Evolutionary conservation across 495 filamentous ascomycete genomes (phyloP).

Genomic region (Neohortaea acidophila): DNA sequence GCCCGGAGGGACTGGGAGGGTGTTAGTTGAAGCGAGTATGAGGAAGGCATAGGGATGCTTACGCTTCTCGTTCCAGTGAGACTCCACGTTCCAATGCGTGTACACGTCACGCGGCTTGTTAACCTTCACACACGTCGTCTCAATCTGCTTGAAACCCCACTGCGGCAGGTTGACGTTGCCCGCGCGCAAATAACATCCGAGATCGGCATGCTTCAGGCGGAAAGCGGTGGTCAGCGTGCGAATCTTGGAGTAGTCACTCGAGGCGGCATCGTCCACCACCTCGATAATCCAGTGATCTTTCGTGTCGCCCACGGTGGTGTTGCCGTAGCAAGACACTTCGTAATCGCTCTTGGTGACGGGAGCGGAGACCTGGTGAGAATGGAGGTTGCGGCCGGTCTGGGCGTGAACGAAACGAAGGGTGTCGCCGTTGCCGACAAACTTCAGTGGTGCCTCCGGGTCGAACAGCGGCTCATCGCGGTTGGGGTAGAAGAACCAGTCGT

Average conservation of each 20-base stretch:
- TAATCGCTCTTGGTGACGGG: constrained; percentile 77
- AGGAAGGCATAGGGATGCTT: constrained; percentile 31
- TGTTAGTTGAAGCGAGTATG: background rate
- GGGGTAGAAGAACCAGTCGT: constrained; percentile 98
- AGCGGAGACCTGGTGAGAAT: constrained; percentile 78
- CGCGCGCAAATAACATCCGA: constrained; percentile 88
- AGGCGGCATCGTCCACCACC: constrained; percentile 77
- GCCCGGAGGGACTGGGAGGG: constrained; percentile 58
- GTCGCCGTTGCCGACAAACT: constrained; percentile 64
- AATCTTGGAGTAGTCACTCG: constrained; percentile 67
- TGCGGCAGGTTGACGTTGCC: constrained; percentile 94
- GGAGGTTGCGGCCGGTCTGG: constrained; percentile 90
- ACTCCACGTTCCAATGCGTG: constrained; percentile 98
- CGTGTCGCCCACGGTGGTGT: constrained; percentile 89
- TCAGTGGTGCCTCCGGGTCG: constrained; percentile 48
- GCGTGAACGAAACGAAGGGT: constrained; percentile 80
- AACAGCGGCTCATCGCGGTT: constrained; percentile 64
- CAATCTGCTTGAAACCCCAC: constrained; percentile 99
- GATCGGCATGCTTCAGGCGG: constrained; percentile 63
- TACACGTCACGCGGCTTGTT: constrained; percentile 87
- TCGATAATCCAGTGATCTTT: constrained; percentile 97
- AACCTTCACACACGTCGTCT: constrained; percentile 85
- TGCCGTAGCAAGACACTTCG: constrained; percentile 92
- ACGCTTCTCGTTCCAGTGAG: constrained; percentile 88
- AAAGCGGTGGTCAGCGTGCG: constrained; percentile 90